phyloP scores from a whole-genome alignment of 805 yeast genomes.

The Lipomyces japonicus region DNA sequence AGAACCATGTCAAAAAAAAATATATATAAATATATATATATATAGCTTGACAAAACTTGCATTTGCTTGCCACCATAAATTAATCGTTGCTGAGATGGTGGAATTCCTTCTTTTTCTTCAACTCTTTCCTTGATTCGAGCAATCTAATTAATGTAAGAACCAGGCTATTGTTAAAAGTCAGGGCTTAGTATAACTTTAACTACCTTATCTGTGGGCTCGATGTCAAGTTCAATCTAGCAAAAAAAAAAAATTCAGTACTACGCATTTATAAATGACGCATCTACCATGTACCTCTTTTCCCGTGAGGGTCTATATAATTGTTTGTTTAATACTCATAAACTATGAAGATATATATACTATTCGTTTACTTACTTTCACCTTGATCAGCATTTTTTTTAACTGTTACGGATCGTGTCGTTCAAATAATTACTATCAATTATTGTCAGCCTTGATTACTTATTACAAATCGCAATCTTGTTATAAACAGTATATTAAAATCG shows the following conservation, averaged over 20 bases:
- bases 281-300: constrained; percentile 61
- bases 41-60: too few relatives aligned
- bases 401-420: background rate
- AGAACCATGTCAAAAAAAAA: background rate
- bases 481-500: too few relatives aligned
- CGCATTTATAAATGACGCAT: background rate
- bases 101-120: constrained; percentile 96
- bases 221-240: constrained; percentile 60
- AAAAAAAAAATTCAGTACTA: background rate
- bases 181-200: constrained; percentile 30
- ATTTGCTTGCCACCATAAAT: constrained; percentile 88
- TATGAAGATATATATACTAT: background rate
- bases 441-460: too few relatives aligned
- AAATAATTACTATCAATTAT: too few relatives aligned
- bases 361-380: constrained; percentile 53
- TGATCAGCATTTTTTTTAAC: constrained; percentile 51
- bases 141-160: constrained; percentile 37
- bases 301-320: constrained; percentile 54
- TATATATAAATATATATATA: too few relatives aligned
- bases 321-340: background rate
- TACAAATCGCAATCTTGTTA: too few relatives aligned
- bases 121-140: constrained; percentile 80
- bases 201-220: constrained; percentile 64
- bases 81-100: constrained; percentile 91
- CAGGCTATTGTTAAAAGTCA: background rate